phyloP scores from a whole-genome alignment of 2,329 filamentous ascomycete genomes.

The Nemania bipapillata region DNA sequence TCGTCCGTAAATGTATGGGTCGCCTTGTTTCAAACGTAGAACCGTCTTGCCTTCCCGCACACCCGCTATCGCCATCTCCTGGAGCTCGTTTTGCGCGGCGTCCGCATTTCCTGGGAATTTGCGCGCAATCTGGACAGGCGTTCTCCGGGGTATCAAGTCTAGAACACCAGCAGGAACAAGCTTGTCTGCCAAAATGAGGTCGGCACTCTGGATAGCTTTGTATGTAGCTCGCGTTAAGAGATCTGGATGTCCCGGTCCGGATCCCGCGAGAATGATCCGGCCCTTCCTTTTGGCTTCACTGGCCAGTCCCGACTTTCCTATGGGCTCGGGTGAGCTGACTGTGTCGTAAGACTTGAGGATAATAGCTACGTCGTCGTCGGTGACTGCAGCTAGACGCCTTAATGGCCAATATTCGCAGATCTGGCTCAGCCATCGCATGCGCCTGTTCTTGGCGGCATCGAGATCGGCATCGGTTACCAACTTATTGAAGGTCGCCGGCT shows the following conservation, averaged over 20 bases:
- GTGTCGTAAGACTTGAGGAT: conserved; percentile 78
- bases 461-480: conserved; percentile 78
- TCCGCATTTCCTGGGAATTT: conserved; percentile 99
- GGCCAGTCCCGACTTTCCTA: conserved; percentile 36
- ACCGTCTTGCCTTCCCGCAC: conserved; percentile 76
- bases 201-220: conserved; percentile 77
- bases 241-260: conserved; percentile 91
- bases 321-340: conserved; percentile 31
- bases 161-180: conserved; percentile 86
- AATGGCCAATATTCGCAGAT: conserved; percentile 99
- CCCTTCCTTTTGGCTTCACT: conserved; percentile 58
- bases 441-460: conserved; percentile 77
- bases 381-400: conserved; percentile 79
- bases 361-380: conserved; percentile 78
- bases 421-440: conserved; percentile 92
- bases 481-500: conserved; percentile 84
- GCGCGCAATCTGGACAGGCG: conserved; percentile 88
- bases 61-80: conserved; percentile 78
- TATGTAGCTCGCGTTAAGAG: conserved; percentile 85
- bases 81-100: conserved; percentile 87
- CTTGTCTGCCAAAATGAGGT: conserved; percentile 86
- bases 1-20: conserved; percentile 94
- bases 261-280: conserved; percentile 86
- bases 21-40: conserved; percentile 91
- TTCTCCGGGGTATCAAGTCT: conserved; percentile 88